A percentile compares a stretch with the other conserved stretches of the same genome.
These are phyloP conservation scores for Penicillium cosmopolitanum DNA, from an alignment of 495 filamentous ascomycete genomes.

Conservation along the genomic window DNA sequence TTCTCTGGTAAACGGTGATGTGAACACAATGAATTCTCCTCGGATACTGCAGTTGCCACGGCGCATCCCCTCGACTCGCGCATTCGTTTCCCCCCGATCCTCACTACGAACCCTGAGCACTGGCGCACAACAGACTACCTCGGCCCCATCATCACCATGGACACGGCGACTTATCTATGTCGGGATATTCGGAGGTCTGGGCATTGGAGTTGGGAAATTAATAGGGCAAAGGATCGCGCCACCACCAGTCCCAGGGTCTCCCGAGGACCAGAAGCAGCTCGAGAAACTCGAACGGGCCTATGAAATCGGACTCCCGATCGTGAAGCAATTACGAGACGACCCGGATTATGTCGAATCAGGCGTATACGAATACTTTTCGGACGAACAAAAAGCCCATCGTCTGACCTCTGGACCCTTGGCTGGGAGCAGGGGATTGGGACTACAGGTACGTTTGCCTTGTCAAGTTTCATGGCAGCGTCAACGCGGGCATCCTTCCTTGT, in stretches of 20 bases:
- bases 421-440: slow-evolving; percentile 42
- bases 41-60: slow-evolving; percentile 31
- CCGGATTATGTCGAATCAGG: slow-evolving; percentile 56
- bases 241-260: slow-evolving; percentile 38
- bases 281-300: slow-evolving; percentile 30
- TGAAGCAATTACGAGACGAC: slow-evolving; percentile 54
- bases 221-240: slow-evolving; percentile 32
- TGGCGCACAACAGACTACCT: slow-evolving; percentile 18
- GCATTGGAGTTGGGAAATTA: slow-evolving; percentile 31
- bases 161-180: slow-evolving; percentile 42
- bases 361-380: slow-evolving; percentile 56
- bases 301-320: slow-evolving; percentile 53
- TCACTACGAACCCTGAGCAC: slow-evolving; percentile 32
- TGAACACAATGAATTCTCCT: slow-evolving; percentile 39
- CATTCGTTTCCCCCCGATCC: slow-evolving; percentile 4
- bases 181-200: slow-evolving; percentile 40
- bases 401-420: slow-evolving; percentile 46
- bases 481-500: neutral
- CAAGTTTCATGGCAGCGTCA: slow-evolving; percentile 10
- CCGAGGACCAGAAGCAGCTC: slow-evolving; percentile 31
- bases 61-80: slow-evolving; percentile 13
- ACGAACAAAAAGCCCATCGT: slow-evolving; percentile 38
- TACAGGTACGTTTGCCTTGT: slow-evolving; percentile 42
- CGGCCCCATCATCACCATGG: slow-evolving; percentile 37
- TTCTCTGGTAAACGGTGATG: slow-evolving; percentile 17